Evolutionary conservation across 305 asterid species (phyloP).

Genomic region (Solanum hybrid): DNA sequence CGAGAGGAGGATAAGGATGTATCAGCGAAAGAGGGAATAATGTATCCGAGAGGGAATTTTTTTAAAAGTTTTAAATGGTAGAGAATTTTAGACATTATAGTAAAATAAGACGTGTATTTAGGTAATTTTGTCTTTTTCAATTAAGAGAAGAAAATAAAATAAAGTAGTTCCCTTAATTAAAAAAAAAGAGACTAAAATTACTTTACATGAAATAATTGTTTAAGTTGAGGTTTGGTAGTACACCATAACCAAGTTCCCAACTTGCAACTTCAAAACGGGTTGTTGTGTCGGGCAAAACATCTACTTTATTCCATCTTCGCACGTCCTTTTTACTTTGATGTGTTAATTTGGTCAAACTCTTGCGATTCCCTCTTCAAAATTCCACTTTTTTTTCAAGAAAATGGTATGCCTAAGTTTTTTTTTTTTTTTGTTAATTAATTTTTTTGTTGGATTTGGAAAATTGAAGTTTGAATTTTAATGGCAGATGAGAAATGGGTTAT

Average conservation of each 20-base stretch:
- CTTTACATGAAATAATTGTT: neutral
- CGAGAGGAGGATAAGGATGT: too few species aligned
- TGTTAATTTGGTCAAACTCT: neutral
- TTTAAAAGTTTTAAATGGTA: too few species aligned
- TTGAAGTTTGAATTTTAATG: neutral
- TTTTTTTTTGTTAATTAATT: neutral
- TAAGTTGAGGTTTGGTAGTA: neutral
- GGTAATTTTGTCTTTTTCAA: too few species aligned
- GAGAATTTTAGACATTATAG: too few species aligned
- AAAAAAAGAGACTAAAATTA: neutral
- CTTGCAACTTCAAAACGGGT: neutral
- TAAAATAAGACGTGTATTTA: too few species aligned
- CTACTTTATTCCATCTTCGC: neutral
- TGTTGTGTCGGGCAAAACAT: neutral
- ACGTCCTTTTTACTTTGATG: neutral
- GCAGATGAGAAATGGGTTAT: slow-evolving; percentile 4
- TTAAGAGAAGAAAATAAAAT: too few species aligned
- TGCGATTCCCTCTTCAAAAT: neutral
- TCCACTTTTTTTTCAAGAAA: neutral
- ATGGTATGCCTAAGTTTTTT: neutral
- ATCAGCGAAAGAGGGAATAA: too few species aligned
- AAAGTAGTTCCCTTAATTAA: neutral
- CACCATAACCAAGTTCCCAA: neutral
- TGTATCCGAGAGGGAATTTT: too few species aligned
- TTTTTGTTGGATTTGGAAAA: neutral